Conservation (phyloP, 305 asterid genomes). For the Salvia sclarea region DNA sequence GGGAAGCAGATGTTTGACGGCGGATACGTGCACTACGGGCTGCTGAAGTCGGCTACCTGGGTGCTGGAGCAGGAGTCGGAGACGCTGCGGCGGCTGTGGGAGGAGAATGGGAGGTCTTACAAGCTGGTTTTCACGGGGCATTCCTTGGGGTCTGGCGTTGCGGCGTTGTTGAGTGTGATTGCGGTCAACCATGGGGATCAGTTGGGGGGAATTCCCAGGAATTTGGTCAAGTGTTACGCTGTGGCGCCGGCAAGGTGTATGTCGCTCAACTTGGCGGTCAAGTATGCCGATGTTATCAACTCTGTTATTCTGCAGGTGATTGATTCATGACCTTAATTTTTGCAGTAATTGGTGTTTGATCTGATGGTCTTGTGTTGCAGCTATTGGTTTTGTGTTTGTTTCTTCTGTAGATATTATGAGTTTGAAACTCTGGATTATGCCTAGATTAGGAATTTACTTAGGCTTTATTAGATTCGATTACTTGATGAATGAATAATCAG, state of each 20-base stretch:
- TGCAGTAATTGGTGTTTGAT: not conserved
- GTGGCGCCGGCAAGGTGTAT: constrained; percentile 94
- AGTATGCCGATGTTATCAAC: constrained; percentile 80
- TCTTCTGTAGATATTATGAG: not conserved
- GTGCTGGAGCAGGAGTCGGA: constrained; percentile 71
- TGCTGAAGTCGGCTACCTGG: constrained; percentile 86
- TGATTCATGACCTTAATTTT: not conserved
- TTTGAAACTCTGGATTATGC: not conserved
- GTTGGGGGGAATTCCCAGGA: constrained; percentile 81
- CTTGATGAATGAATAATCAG: not conserved
- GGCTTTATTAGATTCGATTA: not conserved
- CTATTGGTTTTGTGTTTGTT: not conserved
- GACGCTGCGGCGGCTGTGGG: constrained; percentile 65
- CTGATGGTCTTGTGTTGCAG: not conserved
- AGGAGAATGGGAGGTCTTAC: constrained; percentile 67
- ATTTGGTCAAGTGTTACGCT: constrained; percentile 67
- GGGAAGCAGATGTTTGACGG: constrained; percentile 97
- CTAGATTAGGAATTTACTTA: not conserved
- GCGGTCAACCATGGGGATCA: constrained; percentile 70
- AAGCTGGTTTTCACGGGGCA: constrained; percentile 87
- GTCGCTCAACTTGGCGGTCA: constrained; percentile 95
- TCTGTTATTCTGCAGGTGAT: constrained; percentile 88
- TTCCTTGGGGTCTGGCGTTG: constrained; percentile 95
- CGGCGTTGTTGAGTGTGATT: constrained; percentile 67
- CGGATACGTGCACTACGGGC: constrained; percentile 87